A percentile compares a stretch with the other conserved stretches of the same genome.
Evolutionary conservation across 164 flowering plant species (phyloP).

Genomic region (Annona cherimola): DNA sequence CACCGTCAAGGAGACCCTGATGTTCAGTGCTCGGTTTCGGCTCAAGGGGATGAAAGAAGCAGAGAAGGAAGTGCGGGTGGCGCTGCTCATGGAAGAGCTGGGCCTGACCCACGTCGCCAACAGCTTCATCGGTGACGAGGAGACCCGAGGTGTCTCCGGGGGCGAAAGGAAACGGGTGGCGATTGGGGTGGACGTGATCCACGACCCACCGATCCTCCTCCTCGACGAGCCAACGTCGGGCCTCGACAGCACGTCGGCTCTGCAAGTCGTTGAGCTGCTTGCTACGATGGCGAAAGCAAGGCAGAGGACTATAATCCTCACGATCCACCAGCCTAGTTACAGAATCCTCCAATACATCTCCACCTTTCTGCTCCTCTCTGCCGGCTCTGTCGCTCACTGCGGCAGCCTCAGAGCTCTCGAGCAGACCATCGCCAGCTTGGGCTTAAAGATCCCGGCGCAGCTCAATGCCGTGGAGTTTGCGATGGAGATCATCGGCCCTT

Average conservation of each 20-base stretch:
- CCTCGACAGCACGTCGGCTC: slow-evolving; percentile 77
- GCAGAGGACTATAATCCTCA: slow-evolving; percentile 52
- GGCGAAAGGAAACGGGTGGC: slow-evolving; percentile 89
- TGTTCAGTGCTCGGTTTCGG: slow-evolving; percentile 73
- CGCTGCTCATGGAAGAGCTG: slow-evolving; percentile 64
- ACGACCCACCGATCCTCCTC: slow-evolving; percentile 69
- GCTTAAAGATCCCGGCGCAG: slow-evolving; percentile 59
- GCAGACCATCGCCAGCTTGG: slow-evolving; percentile 43
- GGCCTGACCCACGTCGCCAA: slow-evolving; percentile 62
- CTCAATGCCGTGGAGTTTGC: slow-evolving; percentile 72
- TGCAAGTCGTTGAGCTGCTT: slow-evolving; percentile 74
- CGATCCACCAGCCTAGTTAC: slow-evolving; percentile 92
- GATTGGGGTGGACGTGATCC: slow-evolving; percentile 81
- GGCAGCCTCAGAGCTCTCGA: slow-evolving; percentile 69
- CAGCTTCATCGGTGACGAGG: slow-evolving; percentile 78
- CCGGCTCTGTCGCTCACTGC: slow-evolving; percentile 57
- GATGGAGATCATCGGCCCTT: slow-evolving; percentile 59
- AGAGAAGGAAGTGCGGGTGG: slow-evolving; percentile 56
- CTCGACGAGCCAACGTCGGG: slow-evolving; percentile 97
- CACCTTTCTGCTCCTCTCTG: slow-evolving; percentile 61
- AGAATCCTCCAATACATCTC: slow-evolving; percentile 62
- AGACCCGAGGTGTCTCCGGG: slow-evolving; percentile 79
- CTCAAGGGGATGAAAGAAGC: slow-evolving; percentile 36
- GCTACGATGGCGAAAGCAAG: slow-evolving; percentile 58
- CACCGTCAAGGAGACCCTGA: slow-evolving; percentile 82